Evolutionary conservation across 2,329 filamentous ascomycete genomes (phyloP).

Genomic region (Xylariaceae sp.): DNA sequence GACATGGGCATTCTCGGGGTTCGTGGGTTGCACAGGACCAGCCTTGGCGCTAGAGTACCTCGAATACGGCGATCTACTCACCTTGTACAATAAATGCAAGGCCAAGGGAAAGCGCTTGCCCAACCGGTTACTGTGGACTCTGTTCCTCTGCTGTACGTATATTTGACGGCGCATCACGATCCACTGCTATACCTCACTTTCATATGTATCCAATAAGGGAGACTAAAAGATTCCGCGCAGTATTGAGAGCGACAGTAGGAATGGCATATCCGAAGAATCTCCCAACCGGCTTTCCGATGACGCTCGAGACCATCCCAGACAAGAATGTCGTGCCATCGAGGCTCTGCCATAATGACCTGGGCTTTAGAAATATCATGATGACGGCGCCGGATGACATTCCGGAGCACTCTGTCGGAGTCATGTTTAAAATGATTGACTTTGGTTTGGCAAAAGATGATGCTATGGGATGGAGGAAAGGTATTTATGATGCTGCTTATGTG

Average conservation of each 20-base stretch:
- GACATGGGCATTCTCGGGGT: not conserved
- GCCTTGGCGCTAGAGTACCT: constrained; percentile 9
- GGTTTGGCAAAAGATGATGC: not conserved
- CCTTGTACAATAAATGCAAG: not conserved
- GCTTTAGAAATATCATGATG: constrained; percentile 7
- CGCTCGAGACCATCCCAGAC: constrained; percentile 2
- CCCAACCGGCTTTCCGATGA: not conserved
- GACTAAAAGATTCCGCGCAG: not conserved
- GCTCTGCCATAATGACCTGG: constrained; percentile 1
- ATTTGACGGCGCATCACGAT: not conserved
- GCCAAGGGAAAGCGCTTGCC: constrained; percentile 1
- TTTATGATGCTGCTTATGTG: not conserved
- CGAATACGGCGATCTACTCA: constrained; percentile 1
- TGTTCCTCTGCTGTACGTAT: constrained; percentile 9
- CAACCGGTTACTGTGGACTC: constrained; percentile 8
- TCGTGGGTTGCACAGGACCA: not conserved
- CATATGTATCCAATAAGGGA: too few relatives aligned
- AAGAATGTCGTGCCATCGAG: not conserved
- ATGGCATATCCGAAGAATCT: constrained; percentile 5
- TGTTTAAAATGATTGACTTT: constrained; percentile 12
- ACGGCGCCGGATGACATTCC: not conserved
- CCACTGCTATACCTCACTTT: not conserved
- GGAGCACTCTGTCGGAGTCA: not conserved
- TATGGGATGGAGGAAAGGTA: not conserved
- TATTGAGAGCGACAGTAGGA: constrained; percentile 7